Base-by-base conservation (phyloP, 495 filamentous ascomycete species). In the Trichocladium uniseriatum region DNA sequence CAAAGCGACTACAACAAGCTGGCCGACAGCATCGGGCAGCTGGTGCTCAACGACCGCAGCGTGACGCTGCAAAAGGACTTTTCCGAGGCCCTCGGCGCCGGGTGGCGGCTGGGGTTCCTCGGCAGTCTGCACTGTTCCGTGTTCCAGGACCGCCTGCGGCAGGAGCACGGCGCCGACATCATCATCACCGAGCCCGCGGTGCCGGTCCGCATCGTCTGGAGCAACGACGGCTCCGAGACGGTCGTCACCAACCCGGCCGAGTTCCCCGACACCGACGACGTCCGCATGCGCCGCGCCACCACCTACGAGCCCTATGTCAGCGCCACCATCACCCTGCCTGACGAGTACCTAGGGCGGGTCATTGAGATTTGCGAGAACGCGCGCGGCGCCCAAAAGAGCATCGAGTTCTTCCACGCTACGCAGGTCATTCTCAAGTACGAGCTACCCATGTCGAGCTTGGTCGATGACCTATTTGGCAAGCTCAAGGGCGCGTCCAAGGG, bases 401-500 rank as follows among this genome's bases (percentile, higher is more conserved):
- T 97, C 18, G 83, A 86, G 45, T 97, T 90, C 72, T 98, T 95
- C 70, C 89, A 87, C 5, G 72, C 86, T n/a, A 88, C 82, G 3
- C 92, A 98, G 65, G 92, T 96, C 48, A 97, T 98, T 52, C 70
- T 98, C 38, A 92, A 91, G 58, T 98, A 97, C 66, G 81, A 86
- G 31, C 68, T 98, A 7, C 92, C 92, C 0, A 73, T 95, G 14
- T 78, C 87, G 2, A 86, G 92, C 39, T 71, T 98, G 7, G 92
- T 97, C 1, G 90, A 96, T 56, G 91, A 98, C 66, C 87, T 98
- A 69, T 98, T 98, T 63, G 94, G 94, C 20, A 95, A 94, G 67
- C 71, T 98, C 44, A 98, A 98, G 65, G 86, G 89, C 20, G 78
- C 82, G 2, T 95, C 89, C 14, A 78, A 76, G 54, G 76, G 76